Conservation (phyloP, 2,329 filamentous ascomycete genomes). For the Scorias spongiosa region DNA sequence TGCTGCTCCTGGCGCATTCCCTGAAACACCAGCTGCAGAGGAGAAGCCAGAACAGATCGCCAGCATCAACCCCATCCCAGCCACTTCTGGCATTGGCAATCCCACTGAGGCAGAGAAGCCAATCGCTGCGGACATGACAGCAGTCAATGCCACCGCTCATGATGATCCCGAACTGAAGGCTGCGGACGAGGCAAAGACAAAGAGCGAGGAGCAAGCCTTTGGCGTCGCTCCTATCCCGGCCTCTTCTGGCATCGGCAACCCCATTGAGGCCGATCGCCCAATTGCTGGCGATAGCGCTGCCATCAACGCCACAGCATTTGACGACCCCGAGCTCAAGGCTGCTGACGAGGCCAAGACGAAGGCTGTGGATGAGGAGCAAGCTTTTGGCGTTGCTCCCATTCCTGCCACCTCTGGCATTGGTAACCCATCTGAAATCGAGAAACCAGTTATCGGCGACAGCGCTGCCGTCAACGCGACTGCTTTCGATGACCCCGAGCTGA, state of each 20-base stretch:
- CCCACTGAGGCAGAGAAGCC: too few species aligned
- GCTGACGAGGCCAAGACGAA: conserved; percentile 29
- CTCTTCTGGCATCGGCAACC: conserved; percentile 52
- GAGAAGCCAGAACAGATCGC: conserved; percentile 13
- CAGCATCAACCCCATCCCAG: conserved; percentile 26
- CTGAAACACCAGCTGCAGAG: conserved; percentile 54
- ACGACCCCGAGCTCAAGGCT: conserved; percentile 11
- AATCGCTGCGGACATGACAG: conserved; percentile 34
- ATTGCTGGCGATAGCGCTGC: background rate
- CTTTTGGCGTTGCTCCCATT: conserved; percentile 36
- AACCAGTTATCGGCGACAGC: conserved; percentile 38
- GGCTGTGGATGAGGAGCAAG: conserved; percentile 49
- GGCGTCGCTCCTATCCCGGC: conserved; percentile 43
- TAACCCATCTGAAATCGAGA: conserved; percentile 42
- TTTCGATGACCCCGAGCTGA: conserved; percentile 53
- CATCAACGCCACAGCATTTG: background rate
- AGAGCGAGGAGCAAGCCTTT: conserved; percentile 22
- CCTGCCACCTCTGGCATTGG: conserved; percentile 43
- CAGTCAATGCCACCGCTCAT: conserved; percentile 48
- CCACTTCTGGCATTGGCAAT: conserved; percentile 23
- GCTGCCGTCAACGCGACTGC: conserved; percentile 51
- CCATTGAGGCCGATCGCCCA: conserved; percentile 20
- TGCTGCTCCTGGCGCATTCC: conserved; percentile 43
- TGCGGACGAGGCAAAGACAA: conserved; percentile 4
- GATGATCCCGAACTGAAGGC: conserved; percentile 49